Base-by-base conservation (phyloP, 352 stramenopile species). In the Phytopythium oedochilum region DNA sequence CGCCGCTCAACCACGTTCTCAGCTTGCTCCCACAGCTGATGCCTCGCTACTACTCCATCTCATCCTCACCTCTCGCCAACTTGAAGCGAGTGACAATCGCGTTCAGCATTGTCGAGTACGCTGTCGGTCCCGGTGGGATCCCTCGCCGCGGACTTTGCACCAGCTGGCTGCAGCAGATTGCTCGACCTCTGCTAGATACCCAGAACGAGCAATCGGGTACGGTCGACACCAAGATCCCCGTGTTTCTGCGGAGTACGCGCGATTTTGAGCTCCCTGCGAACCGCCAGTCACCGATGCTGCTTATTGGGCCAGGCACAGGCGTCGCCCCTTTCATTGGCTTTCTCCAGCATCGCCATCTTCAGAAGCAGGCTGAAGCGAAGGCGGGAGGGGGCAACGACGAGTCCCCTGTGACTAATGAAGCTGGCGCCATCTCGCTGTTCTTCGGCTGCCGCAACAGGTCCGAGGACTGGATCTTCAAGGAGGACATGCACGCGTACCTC, bases 281-380 rank as follows among this genome's bases (percentile, higher is more conserved):
- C 29, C 60, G 89, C n/a, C 68, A 82, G 25, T 88, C 70, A 45
- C 94, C 96, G 0, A 68, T 98, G n/a, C 52, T 99, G 47, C 74
- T 99, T 15, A 96, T 99, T 53, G 96, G 96, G 3, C 96, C 96
- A 2, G 96, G 96, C 34, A 98, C 96, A 17, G 96, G 96, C 26
- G 96, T 99, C 46, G 88, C 96, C 14, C 96, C 96, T 20, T 98
- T 99, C 72, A 92, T 98, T 57, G 94, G 95, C 35, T 99, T 98
- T 57, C 53, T 99, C 35, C 78, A 94, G 54, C 94, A 98, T 57
- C 90, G 88, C 22, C 55, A 74, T 18, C 31, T 70, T 17, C 67
- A 89, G 57, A 49, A 60, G 18, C 54, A 68, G 36, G 32, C 20
- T 23, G 22, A 4, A 12, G 29, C 39, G 20, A 43, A 55, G 31